phyloP scores from a whole-genome alignment of 345 rosid species.

The Eucalyptus brandiana region DNA sequence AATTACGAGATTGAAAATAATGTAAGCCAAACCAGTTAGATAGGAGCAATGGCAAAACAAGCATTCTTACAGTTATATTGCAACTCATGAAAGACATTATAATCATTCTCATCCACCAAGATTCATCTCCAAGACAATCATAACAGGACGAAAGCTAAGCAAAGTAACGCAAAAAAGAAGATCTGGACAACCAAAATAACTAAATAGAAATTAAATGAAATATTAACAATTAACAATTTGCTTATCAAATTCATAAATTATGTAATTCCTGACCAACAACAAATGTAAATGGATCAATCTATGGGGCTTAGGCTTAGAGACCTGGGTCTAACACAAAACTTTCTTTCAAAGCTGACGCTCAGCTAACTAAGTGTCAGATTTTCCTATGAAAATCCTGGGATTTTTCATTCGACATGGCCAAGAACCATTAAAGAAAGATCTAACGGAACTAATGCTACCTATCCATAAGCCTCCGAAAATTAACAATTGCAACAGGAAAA shows the following conservation, averaged over 20 bases:
- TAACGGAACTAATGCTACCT: neutral
- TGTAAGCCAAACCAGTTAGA: neutral
- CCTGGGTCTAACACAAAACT: too few species aligned
- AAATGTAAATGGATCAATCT: neutral
- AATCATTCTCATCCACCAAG: conserved; percentile 73
- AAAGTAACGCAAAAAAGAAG: neutral
- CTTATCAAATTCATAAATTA: neutral
- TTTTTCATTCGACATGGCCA: neutral
- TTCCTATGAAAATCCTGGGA: neutral
- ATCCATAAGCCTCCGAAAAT: neutral
- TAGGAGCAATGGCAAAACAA: neutral
- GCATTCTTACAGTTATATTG: conserved; percentile 54
- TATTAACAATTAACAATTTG: neutral
- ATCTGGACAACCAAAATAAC: neutral
- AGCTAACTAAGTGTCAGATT: neutral
- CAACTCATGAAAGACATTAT: conserved; percentile 54
- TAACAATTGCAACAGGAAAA: neutral
- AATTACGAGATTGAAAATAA: neutral
- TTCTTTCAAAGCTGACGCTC: neutral
- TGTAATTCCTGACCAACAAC: neutral
- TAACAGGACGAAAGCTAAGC: neutral
- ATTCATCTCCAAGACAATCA: conserved; percentile 57
- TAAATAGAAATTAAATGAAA: neutral
- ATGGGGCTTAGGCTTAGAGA: neutral
- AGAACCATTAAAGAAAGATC: neutral